phyloP scores from a whole-genome alignment of 257 asterid genomes.

The Solanum dulcamara region DNA sequence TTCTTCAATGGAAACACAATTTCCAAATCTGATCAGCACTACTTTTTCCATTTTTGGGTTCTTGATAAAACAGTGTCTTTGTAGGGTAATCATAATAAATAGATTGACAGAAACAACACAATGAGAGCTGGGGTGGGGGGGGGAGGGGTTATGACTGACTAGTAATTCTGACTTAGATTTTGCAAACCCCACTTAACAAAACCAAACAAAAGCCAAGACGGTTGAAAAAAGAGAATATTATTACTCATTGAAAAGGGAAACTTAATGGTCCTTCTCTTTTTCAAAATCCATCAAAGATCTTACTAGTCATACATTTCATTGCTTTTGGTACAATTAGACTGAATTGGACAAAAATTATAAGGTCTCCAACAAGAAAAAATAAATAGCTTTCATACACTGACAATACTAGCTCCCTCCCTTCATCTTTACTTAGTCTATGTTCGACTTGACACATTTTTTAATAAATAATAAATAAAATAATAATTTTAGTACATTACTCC shows the following conservation, averaged over 20 bases:
- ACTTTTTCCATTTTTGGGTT: slow-evolving; percentile 27
- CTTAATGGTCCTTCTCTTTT: neutral
- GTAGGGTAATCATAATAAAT: slow-evolving; percentile 26
- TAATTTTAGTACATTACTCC: too few species aligned
- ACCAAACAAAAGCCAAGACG: slow-evolving; percentile 34
- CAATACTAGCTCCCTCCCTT: neutral
- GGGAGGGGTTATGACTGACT: neutral
- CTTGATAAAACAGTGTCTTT: neutral
- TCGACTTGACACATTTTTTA: neutral
- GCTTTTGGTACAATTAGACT: slow-evolving; percentile 11
- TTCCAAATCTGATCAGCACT: slow-evolving; percentile 24
- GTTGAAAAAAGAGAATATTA: slow-evolving; percentile 40
- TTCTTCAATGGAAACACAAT: slow-evolving; percentile 42
- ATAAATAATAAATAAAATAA: too few species aligned
- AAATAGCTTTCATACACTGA: neutral
- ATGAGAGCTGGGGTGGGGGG: slow-evolving; percentile 12
- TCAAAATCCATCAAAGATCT: slow-evolving; percentile 4
- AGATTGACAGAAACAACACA: slow-evolving; percentile 60
- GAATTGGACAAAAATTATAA: neutral
- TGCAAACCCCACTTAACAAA: slow-evolving; percentile 21
- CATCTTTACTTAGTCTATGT: neutral
- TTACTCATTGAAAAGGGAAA: slow-evolving; percentile 50
- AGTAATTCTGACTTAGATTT: slow-evolving; percentile 43
- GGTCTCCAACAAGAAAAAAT: neutral
- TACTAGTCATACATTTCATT: slow-evolving; percentile 12